Percentiles rank a stretch among this genome's conserved stretches.
Conservation (phyloP, 2,329 filamentous ascomycete genomes). For the Stachybotrys chartarum region DNA sequence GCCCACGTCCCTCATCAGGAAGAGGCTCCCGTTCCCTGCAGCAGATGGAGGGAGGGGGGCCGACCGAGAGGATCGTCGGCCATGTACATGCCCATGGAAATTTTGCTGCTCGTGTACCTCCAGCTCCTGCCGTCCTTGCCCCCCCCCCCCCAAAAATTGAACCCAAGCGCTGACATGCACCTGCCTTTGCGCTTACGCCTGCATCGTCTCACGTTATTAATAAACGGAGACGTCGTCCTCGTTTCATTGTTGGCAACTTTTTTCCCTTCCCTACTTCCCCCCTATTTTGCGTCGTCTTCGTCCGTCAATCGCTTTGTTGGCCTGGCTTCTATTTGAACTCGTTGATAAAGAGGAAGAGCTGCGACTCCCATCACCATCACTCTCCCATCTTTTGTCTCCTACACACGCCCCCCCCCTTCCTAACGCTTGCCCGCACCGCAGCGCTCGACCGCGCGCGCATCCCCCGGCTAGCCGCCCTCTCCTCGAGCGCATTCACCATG, state of each 20-base stretch:
- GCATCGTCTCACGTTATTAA: neutral
- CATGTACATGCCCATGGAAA: neutral
- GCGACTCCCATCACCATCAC: too few relatives aligned
- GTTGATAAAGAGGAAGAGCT: too few relatives aligned
- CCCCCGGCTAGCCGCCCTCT: neutral
- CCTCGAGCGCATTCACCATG: slow-evolving; percentile 15
- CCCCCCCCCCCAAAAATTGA: too few relatives aligned
- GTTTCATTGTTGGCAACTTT: neutral
- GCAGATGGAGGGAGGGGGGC: too few relatives aligned
- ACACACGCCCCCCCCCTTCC: too few relatives aligned
- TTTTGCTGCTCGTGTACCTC: neutral
- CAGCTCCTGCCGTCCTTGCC: too few relatives aligned
- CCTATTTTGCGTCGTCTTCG: neutral
- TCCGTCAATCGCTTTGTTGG: slow-evolving; percentile 8
- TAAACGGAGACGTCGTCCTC: neutral
- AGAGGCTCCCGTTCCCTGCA: neutral
- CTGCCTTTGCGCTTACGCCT: neutral
- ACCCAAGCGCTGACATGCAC: neutral
- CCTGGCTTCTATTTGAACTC: neutral
- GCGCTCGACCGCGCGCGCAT: slow-evolving; percentile 1
- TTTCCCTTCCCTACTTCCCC: neutral
- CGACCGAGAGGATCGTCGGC: neutral
- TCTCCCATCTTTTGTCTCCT: too few relatives aligned
- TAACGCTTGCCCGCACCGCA: too few relatives aligned
- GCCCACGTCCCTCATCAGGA: neutral